Evolutionary conservation across 768 basidiomycete genomes (phyloP), one percentile per base, ranked within the genome.

Genomic region (Agaricus sinodeliciosus): DNA sequence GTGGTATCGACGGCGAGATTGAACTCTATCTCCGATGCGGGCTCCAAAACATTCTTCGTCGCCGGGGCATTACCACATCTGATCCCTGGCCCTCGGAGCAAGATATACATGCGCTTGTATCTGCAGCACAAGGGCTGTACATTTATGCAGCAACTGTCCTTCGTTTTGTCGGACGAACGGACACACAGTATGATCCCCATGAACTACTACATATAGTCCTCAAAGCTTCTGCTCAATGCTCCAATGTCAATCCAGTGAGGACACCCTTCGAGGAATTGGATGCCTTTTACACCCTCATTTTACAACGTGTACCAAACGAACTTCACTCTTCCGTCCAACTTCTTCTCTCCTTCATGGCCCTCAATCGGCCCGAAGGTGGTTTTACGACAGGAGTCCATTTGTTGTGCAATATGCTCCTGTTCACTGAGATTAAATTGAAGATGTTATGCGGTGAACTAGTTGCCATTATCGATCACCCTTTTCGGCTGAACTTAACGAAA

Each of bases 201-300:
- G 16, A 16, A 6, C 39, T 45, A 56, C 19, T 62, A 1, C 15
- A 52, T 3, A 35, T 15, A 9, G 46, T 60, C 11, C 57, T 68
- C 11, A 26, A 53, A 8, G 58, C 59, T 35, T 54, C 65, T 0
- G 55, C 57, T 0, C 37, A 3, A 26, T 18, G 18, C 8, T 3
- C 22, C 22, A 22, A 22, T 22, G 22, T 2, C 1, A 18, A 4
- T 5, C 7, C 4, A 25, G 36, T 15, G n/a, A 9, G 37, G 25
- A 13, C 27, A 1, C 39, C 49, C 7, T 58, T 59, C 27, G 48
- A 46, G 13, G 49, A 48, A n/a, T 53, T 62, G 16, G 59, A 60
- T 34, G 43, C 15, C 2, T 55, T 62, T 16, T 63, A 55, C 12
- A 56, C 55, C 6, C 41, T 51, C 16, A 34, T 62, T 26, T 11